phyloP scores from a whole-genome alignment of 2,329 filamentous ascomycete species.

The Colletotrichum lini region DNA sequence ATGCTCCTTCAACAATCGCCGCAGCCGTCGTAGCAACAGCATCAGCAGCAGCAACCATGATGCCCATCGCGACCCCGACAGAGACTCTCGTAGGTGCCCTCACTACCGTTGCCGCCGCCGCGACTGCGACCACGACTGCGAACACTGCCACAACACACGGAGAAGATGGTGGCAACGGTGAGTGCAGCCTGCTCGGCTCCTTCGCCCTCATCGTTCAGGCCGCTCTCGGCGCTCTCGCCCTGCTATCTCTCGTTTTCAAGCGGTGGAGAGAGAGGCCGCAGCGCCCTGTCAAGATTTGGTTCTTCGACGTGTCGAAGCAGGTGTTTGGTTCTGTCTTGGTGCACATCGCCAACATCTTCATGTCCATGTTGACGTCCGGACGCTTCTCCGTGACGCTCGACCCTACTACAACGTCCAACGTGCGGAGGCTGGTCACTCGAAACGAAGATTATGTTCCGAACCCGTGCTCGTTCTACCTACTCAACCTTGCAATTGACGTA shows the following conservation, averaged over 20 bases:
- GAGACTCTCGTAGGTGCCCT: constrained; percentile 45
- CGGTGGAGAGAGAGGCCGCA: constrained; percentile 93
- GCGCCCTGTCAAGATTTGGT: constrained; percentile 95
- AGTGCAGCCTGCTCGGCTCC: constrained; percentile 89
- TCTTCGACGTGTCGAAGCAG: constrained; percentile 97
- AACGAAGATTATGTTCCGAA: constrained; percentile 80
- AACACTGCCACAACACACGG: constrained; percentile 48
- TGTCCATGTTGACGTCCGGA: constrained; percentile 95
- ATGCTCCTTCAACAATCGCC: constrained; percentile 35
- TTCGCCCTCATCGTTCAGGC: constrained; percentile 94
- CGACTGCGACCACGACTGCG: constrained; percentile 44
- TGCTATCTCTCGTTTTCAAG: constrained; percentile 92
- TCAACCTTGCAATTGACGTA: constrained; percentile 96
- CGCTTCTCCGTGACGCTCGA: constrained; percentile 79
- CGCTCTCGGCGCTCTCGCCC: constrained; percentile 85
- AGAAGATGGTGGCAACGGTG: constrained; percentile 69
- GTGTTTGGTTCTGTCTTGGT: constrained; percentile 93
- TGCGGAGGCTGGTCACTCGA: constrained; percentile 55
- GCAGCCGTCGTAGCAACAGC: constrained; percentile 33
- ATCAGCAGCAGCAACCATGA: constrained; percentile 32
- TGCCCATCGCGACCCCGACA: constrained; percentile 33
- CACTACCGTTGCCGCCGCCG: constrained; percentile 49
- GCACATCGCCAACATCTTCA: constrained; percentile 92
- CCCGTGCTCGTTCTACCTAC: constrained; percentile 94
- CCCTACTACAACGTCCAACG: constrained; percentile 57